Percentiles rank a stretch among this genome's conserved stretches.
Conservation (phyloP, 225 moss, liverwort and hornwort species). For the Anthoceros angustus region DNA sequence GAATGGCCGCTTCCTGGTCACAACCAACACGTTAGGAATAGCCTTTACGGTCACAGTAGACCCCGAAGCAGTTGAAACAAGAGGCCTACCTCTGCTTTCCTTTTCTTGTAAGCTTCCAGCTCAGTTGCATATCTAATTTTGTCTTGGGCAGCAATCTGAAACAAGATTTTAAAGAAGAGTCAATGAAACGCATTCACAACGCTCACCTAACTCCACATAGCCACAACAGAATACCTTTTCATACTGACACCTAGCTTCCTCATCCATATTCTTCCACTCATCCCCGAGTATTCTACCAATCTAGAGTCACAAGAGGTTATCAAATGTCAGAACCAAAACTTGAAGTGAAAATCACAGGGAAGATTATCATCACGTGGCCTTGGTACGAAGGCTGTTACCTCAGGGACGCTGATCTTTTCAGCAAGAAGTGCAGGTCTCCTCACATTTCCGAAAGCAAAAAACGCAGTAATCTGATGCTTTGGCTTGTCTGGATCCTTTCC, state of each 20-base stretch:
- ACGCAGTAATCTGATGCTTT: conserved; percentile 57
- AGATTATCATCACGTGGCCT: background rate
- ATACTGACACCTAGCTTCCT: conserved; percentile 35
- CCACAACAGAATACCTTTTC: conserved; percentile 25
- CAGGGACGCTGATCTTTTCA: conserved; percentile 45
- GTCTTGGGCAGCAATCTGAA: conserved; percentile 50
- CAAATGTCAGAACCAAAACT: background rate
- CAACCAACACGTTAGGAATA: background rate
- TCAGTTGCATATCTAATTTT: conserved; percentile 57
- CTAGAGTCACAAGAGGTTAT: conserved; percentile 17
- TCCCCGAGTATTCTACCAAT: conserved; percentile 70
- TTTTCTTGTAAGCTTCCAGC: conserved; percentile 63
- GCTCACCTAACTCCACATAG: background rate
- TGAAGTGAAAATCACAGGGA: background rate
- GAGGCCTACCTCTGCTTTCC: conserved; percentile 43
- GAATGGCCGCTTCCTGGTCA: conserved; percentile 36
- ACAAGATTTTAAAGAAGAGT: background rate
- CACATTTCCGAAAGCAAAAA: conserved; percentile 55
- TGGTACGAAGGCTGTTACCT: conserved; percentile 23
- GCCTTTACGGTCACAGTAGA: background rate
- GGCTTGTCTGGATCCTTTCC: conserved; percentile 84
- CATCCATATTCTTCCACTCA: conserved; percentile 64
- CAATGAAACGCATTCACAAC: background rate
- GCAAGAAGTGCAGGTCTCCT: conserved; percentile 44
- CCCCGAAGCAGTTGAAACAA: background rate